Evolutionary conservation across 2,329 filamentous ascomycete species (phyloP), one percentile per base, ranked within the genome.

Genomic region (Aspergillus floridensis): DNA sequence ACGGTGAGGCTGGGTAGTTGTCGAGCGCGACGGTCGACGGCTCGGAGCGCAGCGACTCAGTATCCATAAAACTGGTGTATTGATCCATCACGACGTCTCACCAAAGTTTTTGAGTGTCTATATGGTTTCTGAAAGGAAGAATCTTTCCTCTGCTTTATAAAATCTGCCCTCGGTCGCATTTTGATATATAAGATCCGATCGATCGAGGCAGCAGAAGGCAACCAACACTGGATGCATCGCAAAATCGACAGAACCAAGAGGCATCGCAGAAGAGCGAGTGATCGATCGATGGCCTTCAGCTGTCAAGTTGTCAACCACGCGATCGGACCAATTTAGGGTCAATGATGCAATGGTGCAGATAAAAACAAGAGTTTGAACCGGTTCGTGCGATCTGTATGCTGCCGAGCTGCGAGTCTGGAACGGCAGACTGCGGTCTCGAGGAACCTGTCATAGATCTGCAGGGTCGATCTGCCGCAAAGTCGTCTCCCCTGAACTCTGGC

Each of bases 41-140:
- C 44, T 58, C 60, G 1, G 60, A 63, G 21, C 53, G 59, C 53
- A 63, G 26, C 11, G 60, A 63, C 22, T 32, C 58, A 16, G 58
- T 38, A n/a, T 58, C 55, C 24, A 44, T 44, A 44, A 56, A 51
- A 32, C 59, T 24, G 21, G 29, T 46, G 48, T 57, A 57, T 52
- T 48, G 29, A 2, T 57, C 57, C 53, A 59, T 59, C 24, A 3
- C 44, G 57, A 22, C 14, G 53, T 53, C 41, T 49, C 19, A 46
- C 48, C 22, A 31, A 11, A 14, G 38, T 16, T 19, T 47, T 19
- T 47, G 38, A 22, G 19, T 29, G 35, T 14, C 50, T 14, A 16
- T 2, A 3, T 19, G n/a, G 5, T 16, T 26, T 4, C 14, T 29
- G 22, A 26, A 24, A 12, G 21, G 7, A n/a, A n/a, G 22, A 14